Conservation (phyloP, 2,329 filamentous ascomycete species). For the Fusarium caatingaense region DNA sequence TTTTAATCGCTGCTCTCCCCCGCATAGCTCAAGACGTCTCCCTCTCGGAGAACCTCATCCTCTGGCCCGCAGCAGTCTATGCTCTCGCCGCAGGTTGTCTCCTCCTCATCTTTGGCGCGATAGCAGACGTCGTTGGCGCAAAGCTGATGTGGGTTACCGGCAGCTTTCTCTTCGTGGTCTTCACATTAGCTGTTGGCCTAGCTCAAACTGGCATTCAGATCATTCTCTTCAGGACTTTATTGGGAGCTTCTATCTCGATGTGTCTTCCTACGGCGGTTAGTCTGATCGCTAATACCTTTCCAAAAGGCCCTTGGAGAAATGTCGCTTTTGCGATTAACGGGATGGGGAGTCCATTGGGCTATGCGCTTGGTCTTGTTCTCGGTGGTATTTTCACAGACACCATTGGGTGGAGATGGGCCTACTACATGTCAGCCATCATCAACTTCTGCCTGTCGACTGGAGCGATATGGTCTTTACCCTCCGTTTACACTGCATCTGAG, state of each 20-base stretch:
- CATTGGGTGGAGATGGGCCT: slow-evolving; percentile 61
- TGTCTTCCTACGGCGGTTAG: slow-evolving; percentile 54
- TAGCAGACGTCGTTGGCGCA: slow-evolving; percentile 53
- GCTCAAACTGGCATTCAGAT: slow-evolving; percentile 51
- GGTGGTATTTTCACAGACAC: slow-evolving; percentile 62
- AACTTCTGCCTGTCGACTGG: slow-evolving; percentile 51
- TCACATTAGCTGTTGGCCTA: slow-evolving; percentile 51
- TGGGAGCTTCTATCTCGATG: slow-evolving; percentile 53
- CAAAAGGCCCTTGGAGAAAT: slow-evolving; percentile 52
- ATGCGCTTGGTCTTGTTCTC: slow-evolving; percentile 61
- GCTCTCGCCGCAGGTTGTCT: slow-evolving; percentile 35
- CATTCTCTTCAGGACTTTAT: slow-evolving; percentile 52
- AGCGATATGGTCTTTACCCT: slow-evolving; percentile 53
- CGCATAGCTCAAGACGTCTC: slow-evolving; percentile 36
- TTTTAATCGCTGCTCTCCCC: slow-evolving; percentile 39
- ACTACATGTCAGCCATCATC: slow-evolving; percentile 54
- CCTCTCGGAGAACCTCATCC: slow-evolving; percentile 33
- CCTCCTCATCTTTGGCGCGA: slow-evolving; percentile 52
- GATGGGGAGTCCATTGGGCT: slow-evolving; percentile 59
- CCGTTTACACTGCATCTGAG: slow-evolving; percentile 35
- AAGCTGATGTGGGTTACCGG: slow-evolving; percentile 51
- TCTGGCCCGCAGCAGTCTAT: slow-evolving; percentile 42
- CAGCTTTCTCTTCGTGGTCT: slow-evolving; percentile 48
- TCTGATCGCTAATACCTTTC: slow-evolving; percentile 53
- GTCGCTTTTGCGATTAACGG: slow-evolving; percentile 59